These are phyloP conservation scores for Neurospora sp. DNA, from an alignment of 495 filamentous ascomycete species.

Conservation along the genomic window DNA sequence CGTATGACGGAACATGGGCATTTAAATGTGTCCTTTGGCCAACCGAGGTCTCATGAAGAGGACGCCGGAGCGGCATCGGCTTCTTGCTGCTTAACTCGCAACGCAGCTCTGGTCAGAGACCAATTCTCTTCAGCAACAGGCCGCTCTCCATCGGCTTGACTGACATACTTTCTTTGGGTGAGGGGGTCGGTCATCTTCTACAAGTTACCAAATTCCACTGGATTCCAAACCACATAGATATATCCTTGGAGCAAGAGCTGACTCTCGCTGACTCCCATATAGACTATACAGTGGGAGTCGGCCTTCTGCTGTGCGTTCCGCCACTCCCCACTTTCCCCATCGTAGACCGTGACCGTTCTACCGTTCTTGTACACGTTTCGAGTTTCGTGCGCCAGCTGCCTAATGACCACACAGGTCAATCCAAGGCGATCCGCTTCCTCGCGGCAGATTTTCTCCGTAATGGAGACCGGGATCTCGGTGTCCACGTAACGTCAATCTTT, in stretches of 20 bases:
- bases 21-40: too few relatives aligned
- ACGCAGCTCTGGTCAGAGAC: too few relatives aligned
- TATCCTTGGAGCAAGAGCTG: neutral
- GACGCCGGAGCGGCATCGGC: too few relatives aligned
- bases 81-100: too few relatives aligned
- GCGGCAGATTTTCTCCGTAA: neutral
- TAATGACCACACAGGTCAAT: neutral
- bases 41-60: too few relatives aligned
- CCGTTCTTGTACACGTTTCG: neutral
- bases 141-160: neutral
- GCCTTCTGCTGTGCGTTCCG: neutral
- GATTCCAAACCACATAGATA: neutral
- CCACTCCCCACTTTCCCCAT: neutral
- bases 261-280: neutral
- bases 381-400: neutral
- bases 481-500: neutral
- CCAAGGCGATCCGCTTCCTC: neutral
- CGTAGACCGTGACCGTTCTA: neutral
- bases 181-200: neutral
- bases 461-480: neutral
- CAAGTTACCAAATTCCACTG: neutral
- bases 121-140: too few relatives aligned
- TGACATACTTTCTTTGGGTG: neutral
- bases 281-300: neutral
- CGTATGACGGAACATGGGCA: too few relatives aligned